These are phyloP conservation scores for Malus sylvestris DNA, from an alignment of 306 rosid genomes.

Conservation along the genomic window DNA sequence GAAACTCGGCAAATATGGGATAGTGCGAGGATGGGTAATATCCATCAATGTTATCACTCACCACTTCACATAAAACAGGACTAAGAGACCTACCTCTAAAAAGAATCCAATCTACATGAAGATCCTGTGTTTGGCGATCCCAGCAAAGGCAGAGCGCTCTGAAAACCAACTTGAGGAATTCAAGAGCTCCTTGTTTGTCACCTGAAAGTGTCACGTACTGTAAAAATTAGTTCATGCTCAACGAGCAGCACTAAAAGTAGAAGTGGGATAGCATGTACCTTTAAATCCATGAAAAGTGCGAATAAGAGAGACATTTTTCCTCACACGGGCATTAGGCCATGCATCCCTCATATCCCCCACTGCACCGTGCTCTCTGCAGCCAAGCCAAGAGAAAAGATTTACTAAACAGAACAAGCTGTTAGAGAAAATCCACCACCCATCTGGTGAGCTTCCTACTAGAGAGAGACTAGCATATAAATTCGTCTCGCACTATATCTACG, in stretches of 20 bases:
- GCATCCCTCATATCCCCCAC: conserved; percentile 97
- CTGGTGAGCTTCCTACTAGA: background rate
- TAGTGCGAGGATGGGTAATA: conserved; percentile 90
- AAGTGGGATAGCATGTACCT: conserved; percentile 38
- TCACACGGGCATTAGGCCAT: conserved; percentile 88
- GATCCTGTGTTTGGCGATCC: conserved; percentile 99
- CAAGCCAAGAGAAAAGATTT: conserved; percentile 10
- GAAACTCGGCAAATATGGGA: conserved; percentile 80
- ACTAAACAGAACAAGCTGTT: background rate
- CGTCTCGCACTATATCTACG: background rate
- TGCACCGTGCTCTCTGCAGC: conserved; percentile 85
- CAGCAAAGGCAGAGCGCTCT: conserved; percentile 98
- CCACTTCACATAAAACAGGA: conserved; percentile 92
- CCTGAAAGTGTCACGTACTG: conserved; percentile 37
- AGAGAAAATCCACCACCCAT: conserved; percentile 14
- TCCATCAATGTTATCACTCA: conserved; percentile 74
- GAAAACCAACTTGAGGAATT: conserved; percentile 74
- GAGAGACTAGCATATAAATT: background rate
- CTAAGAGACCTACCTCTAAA: conserved; percentile 91
- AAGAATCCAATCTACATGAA: conserved; percentile 93
- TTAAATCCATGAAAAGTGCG: conserved; percentile 95
- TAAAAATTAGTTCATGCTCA: conserved; percentile 10
- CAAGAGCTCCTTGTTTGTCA: conserved; percentile 90
- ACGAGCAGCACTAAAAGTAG: conserved; percentile 8
- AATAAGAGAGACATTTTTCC: conserved; percentile 79